Base-by-base conservation (phyloP, 2,329 filamentous ascomycete genomes). In the Nothophoma quercina region DNA sequence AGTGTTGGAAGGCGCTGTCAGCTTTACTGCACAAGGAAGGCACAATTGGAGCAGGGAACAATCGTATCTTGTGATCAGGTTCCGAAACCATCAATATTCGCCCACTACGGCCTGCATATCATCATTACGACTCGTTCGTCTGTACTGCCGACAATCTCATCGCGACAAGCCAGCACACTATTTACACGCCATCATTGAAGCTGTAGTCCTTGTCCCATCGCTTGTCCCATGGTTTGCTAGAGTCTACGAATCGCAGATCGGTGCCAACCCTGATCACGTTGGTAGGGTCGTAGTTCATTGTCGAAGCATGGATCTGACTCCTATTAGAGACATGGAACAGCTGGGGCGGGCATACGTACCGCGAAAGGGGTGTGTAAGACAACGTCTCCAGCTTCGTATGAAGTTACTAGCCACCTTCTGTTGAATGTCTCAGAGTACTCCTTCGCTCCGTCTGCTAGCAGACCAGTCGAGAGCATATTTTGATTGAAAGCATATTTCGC, bases 401-500 rank as follows among this genome's bases (percentile, higher is more conserved):
- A 79, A 58, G 71, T 82, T 67, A 75, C 81, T 70, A 77, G 74
- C 85, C 72, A 85, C 65, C 66, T 60, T 44, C 81, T 74, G 13
- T 68, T 77, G 48, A 80, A 73, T 2, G 73, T 70, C 19, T 73
- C 72, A 2, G 75, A 75, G 55, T 79, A 80, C 28, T 74, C 73
- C 16, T 72, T 74, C 1, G 83, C 79, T 0, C 75, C 78, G 23
- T 85, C 78, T 8, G 78, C 78, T 2, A 87, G 73, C 28, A 85
- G 65, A 0, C 83, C 84, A 0, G 77, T 81, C 0, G 75, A 71
- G 74, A 85, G 81, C 83, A 86, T 86, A 56, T 86, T 85, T 16
- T 76, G 73, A 58, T 86, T 86, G 64, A 73, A 74, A 2, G 68
- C 70, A 32, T 64, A 60, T 39, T 65, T 72, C 1, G 76, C 74